phyloP scores from a whole-genome alignment of 108 stramenopile species.

The Skeletonema tropicum region DNA sequence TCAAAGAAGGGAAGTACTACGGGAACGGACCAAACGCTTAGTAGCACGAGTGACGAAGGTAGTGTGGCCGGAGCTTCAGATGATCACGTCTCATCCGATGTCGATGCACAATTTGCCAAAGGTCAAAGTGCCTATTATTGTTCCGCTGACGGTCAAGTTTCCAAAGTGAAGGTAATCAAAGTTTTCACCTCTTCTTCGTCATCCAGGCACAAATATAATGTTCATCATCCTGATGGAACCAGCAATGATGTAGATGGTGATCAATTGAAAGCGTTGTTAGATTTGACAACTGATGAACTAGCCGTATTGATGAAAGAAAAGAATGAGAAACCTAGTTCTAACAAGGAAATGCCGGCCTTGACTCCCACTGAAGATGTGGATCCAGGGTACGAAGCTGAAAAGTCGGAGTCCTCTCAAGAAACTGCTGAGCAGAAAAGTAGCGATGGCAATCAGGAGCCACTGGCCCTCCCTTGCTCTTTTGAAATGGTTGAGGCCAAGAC shows the following conservation, averaged over 20 bases:
- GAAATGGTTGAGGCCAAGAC: conserved; percentile 49
- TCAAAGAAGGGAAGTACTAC: neutral
- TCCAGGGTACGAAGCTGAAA: conserved; percentile 2
- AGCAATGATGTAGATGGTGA: conserved; percentile 10
- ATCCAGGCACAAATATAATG: conserved; percentile 9
- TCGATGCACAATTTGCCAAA: neutral
- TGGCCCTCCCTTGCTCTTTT: conserved; percentile 29
- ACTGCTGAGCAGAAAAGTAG: neutral
- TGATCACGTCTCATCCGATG: neutral
- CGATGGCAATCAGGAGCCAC: neutral
- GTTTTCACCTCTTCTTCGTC: conserved; percentile 1
- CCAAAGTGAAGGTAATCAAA: conserved; percentile 32
- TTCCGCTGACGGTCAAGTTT: conserved; percentile 10
- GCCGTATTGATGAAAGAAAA: conserved; percentile 42
- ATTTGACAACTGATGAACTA: conserved; percentile 39
- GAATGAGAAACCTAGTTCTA: conserved; percentile 18
- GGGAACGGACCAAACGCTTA: conserved; percentile 11
- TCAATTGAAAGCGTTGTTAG: conserved; percentile 28
- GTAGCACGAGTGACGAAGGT: neutral
- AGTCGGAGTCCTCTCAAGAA: neutral
- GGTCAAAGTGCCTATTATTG: conserved; percentile 43
- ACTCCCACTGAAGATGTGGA: neutral
- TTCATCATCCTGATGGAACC: conserved; percentile 30
- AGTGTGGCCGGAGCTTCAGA: neutral
- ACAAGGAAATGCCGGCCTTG: neutral